These are phyloP conservation scores for Leucogyrophana mollusca DNA, from an alignment of 768 basidiomycete genomes.

Conservation along the genomic window DNA sequence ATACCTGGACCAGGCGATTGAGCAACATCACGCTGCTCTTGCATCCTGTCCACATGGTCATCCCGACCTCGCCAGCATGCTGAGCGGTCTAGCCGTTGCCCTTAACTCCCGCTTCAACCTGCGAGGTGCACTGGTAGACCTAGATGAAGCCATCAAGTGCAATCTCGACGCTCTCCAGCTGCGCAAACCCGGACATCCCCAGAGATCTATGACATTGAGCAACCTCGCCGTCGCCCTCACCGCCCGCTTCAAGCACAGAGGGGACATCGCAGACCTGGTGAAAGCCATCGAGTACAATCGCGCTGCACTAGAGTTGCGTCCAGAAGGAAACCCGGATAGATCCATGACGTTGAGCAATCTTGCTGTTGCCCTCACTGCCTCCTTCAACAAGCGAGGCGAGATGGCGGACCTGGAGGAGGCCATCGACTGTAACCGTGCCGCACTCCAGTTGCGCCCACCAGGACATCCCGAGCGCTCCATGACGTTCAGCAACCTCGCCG, in stretches of 20 bases:
- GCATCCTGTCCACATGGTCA: not conserved
- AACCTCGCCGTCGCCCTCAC: constrained; percentile 14
- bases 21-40: too few species aligned
- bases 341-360: constrained; percentile 8
- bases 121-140: too few species aligned
- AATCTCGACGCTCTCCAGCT: not conserved
- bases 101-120: too few species aligned
- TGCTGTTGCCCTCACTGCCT: constrained; percentile 2
- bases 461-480: constrained; percentile 1
- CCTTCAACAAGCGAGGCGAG: constrained; percentile 6
- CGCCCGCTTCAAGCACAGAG: constrained; percentile 5
- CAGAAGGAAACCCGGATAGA: constrained; percentile 5
- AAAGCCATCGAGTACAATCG: constrained; percentile 6
- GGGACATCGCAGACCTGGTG: constrained; percentile 8
- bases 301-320: constrained; percentile 1
- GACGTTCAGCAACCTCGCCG: constrained; percentile 4
- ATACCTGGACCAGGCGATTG: too few species aligned
- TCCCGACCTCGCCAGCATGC: not conserved
- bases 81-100: not conserved
- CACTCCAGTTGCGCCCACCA: not conserved
- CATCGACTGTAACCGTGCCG: constrained; percentile 1
- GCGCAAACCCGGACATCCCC: constrained; percentile 9
- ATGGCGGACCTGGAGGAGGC: constrained; percentile 6
- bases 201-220: not conserved
- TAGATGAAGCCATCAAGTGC: too few species aligned